Conservation (phyloP, 306 rosid species). For the Leucaena leucocephala region DNA sequence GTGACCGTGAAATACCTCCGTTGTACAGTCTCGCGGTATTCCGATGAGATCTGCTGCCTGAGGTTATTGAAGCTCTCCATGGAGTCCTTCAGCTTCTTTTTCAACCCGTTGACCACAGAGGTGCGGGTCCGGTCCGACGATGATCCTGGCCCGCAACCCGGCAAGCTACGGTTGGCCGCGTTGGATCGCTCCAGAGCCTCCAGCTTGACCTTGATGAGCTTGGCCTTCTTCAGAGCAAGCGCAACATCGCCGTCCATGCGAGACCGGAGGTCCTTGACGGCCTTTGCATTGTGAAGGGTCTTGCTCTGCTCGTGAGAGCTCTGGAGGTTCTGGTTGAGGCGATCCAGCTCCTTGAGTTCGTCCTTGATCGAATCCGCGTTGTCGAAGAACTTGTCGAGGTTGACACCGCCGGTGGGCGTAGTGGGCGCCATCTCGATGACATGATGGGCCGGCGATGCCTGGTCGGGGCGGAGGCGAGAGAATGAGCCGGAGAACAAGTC, state of each 20-base stretch:
- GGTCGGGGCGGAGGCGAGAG: constrained; percentile 66
- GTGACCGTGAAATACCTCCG: constrained; percentile 91
- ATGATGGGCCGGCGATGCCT: constrained; percentile 59
- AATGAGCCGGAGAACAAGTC: constrained; percentile 81
- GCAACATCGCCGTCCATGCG: constrained; percentile 88
- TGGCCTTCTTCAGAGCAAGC: constrained; percentile 81
- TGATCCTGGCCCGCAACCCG: constrained; percentile 89
- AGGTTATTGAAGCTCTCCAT: constrained; percentile 78
- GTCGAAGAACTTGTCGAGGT: constrained; percentile 78
- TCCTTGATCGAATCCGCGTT: constrained; percentile 83
- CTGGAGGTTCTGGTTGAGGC: constrained; percentile 47
- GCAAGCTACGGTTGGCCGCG: constrained; percentile 80
- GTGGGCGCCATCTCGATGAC: constrained; percentile 69
- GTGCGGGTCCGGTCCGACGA: constrained; percentile 91
- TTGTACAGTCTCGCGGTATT: constrained; percentile 91
- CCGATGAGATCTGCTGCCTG: constrained; percentile 69
- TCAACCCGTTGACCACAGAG: constrained; percentile 80
- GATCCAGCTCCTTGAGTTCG: constrained; percentile 77
- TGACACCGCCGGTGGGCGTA: constrained; percentile 41
- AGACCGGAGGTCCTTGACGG: constrained; percentile 78
- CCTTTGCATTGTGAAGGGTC: constrained; percentile 78
- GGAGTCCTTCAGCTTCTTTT: constrained; percentile 86
- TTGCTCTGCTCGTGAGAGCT: constrained; percentile 76
- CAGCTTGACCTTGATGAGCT: constrained; percentile 75
- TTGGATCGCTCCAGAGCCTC: constrained; percentile 90